phyloP scores from a whole-genome alignment of 73 alveolate species.

The Paramecium pentaurelia region DNA sequence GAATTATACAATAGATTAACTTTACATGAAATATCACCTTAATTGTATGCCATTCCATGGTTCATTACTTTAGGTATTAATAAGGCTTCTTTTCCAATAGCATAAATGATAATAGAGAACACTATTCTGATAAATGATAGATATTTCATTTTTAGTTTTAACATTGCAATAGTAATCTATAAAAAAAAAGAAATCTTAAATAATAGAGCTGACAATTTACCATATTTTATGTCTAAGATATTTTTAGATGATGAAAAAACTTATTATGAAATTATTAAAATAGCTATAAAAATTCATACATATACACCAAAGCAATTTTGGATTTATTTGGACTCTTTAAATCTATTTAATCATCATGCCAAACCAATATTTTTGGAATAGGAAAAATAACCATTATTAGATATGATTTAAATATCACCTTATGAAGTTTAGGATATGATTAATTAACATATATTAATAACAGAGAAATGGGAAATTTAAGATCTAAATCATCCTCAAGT shows the following conservation, averaged over 20 bases:
- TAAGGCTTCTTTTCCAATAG: not conserved
- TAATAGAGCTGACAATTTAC: not conserved
- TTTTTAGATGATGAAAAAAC: not conserved
- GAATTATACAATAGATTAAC: not conserved
- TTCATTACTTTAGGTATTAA: not conserved
- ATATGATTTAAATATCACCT: not conserved
- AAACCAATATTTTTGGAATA: not conserved
- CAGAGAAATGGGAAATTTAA: not conserved
- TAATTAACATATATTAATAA: not conserved
- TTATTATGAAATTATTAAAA: not conserved
- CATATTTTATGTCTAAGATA: not conserved
- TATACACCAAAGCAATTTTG: not conserved
- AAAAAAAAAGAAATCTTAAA: not conserved
- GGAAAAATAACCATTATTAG: not conserved
- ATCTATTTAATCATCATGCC: constrained; percentile 5
- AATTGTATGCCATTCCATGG: constrained; percentile 21
- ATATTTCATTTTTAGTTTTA: not conserved
- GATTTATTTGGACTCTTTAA: not conserved
- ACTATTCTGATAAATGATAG: not conserved
- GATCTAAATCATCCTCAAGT: not conserved
- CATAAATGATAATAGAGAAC: constrained; percentile 4
- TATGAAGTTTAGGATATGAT: not conserved
- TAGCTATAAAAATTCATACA: not conserved
- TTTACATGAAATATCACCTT: not conserved
- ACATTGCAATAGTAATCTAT: not conserved